Conservation (phyloP, 2,329 filamentous ascomycete genomes). For the Penicillium sp. region DNA sequence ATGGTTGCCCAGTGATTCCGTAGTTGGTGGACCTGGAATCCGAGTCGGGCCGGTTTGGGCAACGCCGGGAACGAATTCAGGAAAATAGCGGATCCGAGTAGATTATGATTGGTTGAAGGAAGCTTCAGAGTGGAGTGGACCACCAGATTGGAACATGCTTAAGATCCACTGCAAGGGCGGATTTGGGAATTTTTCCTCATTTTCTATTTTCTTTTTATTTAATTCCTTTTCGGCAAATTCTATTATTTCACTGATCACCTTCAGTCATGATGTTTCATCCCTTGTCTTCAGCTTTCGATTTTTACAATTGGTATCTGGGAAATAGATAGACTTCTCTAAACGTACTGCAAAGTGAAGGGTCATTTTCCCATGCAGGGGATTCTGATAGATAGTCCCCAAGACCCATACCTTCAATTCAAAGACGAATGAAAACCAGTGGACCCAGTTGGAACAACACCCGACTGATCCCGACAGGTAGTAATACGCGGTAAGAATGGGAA, state of each 20-base stretch:
- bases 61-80: constrained; percentile 24
- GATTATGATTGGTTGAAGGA: constrained; percentile 16
- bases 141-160: constrained; percentile 21
- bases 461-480: constrained; percentile 18
- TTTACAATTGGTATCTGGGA: neutral
- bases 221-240: neutral
- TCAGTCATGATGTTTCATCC: neutral
- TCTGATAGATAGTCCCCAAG: neutral
- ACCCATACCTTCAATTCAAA: neutral
- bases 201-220: neutral
- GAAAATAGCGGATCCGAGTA: constrained; percentile 7
- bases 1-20: constrained; percentile 26
- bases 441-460: constrained; percentile 12
- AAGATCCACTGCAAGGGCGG: constrained; percentile 27
- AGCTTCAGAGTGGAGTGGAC: constrained; percentile 14
- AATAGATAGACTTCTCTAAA: neutral
- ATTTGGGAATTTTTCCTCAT: neutral
- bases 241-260: neutral
- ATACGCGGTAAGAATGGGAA: constrained; percentile 21
- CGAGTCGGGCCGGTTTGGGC: constrained; percentile 30
- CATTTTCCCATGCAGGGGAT: constrained; percentile 7
- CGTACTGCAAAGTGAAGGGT: neutral
- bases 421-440: neutral
- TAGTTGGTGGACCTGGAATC: constrained; percentile 27
- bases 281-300: neutral